Evolutionary conservation across 2,329 filamentous ascomycete genomes (phyloP).

Genomic region (Stagonosporopsis chrysanthemi): DNA sequence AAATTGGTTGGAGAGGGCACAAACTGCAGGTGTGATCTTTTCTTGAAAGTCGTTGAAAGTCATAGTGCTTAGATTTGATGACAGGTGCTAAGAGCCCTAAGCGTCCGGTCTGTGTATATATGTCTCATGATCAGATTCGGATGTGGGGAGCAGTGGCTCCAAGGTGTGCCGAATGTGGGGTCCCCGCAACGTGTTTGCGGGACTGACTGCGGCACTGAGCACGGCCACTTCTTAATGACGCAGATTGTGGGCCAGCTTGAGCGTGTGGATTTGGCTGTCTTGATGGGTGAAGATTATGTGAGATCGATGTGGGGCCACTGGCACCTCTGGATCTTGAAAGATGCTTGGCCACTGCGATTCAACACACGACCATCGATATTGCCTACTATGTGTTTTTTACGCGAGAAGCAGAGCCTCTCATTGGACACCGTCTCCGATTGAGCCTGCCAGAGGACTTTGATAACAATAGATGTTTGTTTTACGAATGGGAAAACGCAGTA

Average conservation of each 20-base stretch:
- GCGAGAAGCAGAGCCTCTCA: too few species aligned
- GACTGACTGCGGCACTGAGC: not conserved
- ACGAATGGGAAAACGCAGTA: too few species aligned
- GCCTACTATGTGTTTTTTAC: too few species aligned
- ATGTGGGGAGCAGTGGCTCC: conserved; percentile 17
- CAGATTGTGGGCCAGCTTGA: not conserved
- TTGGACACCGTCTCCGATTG: too few species aligned
- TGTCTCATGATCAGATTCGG: not conserved
- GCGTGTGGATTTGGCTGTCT: not conserved
- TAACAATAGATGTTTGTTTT: too few species aligned
- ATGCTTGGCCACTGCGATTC: not conserved
- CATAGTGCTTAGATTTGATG: conserved; percentile 24
- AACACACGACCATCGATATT: too few species aligned
- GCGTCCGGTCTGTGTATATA: not conserved
- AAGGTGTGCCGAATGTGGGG: conserved; percentile 35
- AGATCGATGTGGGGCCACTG: conserved; percentile 2
- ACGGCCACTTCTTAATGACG: not conserved
- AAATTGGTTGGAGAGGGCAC: not conserved
- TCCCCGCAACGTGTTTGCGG: conserved; percentile 23
- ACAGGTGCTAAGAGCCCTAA: too few species aligned
- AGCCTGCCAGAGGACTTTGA: too few species aligned
- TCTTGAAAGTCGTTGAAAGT: conserved; percentile 43
- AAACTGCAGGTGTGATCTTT: conserved; percentile 43
- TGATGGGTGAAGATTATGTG: not conserved
- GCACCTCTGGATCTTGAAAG: not conserved